These are phyloP conservation scores for Cadophora malorum DNA, from an alignment of 2,329 filamentous ascomycete genomes.

Conservation along the genomic window DNA sequence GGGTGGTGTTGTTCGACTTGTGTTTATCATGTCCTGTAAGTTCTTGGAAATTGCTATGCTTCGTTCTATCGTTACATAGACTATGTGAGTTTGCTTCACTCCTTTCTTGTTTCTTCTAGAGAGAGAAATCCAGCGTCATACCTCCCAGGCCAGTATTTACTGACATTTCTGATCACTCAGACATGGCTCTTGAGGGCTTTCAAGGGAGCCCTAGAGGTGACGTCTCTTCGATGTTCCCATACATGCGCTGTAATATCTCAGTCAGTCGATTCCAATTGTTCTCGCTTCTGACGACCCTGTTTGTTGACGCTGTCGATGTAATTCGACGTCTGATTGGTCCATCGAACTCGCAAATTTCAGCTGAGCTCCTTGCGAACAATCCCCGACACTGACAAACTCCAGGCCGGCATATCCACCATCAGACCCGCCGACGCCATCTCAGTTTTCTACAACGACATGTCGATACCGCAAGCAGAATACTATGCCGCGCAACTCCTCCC, in stretches of 20 bases:
- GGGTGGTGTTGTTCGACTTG: slow-evolving; percentile 44
- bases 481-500: slow-evolving; percentile 49
- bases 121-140: not conserved
- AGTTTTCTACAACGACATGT: slow-evolving; percentile 53
- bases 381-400: slow-evolving; percentile 15
- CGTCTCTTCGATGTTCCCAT: slow-evolving; percentile 41
- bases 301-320: not conserved
- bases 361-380: not conserved
- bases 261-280: slow-evolving; percentile 35
- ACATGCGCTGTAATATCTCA: slow-evolving; percentile 46
- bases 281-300: not conserved
- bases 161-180: slow-evolving; percentile 17
- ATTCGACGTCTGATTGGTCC: not conserved
- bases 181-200: slow-evolving; percentile 35
- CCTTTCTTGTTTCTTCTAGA: not conserved
- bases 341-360: not conserved
- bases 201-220: slow-evolving; percentile 37
- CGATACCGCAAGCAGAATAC: slow-evolving; percentile 48
- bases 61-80: not conserved
- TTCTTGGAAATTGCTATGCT: slow-evolving; percentile 16
- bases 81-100: slow-evolving; percentile 15
- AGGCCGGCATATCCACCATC: slow-evolving; percentile 45
- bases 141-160: not conserved
- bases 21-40: slow-evolving; percentile 50
- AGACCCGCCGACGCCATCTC: slow-evolving; percentile 45